Base-by-base conservation (phyloP, 352 stramenopile genomes). In the Thalassiosira pacifica region DNA sequence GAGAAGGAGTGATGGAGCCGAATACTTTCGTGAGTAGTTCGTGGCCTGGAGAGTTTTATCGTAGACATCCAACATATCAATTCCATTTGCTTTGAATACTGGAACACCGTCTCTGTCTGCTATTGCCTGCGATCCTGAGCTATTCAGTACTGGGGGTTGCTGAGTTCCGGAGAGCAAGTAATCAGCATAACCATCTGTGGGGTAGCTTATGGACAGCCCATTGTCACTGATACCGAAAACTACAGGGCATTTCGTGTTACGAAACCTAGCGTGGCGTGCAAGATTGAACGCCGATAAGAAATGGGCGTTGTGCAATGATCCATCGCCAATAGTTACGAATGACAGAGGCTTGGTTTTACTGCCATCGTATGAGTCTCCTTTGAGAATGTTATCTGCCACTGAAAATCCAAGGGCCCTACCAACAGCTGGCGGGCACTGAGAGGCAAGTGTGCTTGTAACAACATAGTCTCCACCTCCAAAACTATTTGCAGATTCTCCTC, bases 151-250 rank as follows among this genome's bases (percentile, higher is more conserved):
- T 67, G 55, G 64, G 11, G 59, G 42, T 59, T 26, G 65, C 34
- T 74, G 32, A 13, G 67, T 42, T n/a, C 65, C 67, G 9, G 68
- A 69, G 66, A 93, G 91, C 16, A 93, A 75, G 9, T 84, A 88
- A 64, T 91, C 79, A 4, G 88, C 66, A 72, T 94, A 96, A 10
- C 89, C 88, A 70, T 93, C 78, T 0, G 89, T 94, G 16, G 83
- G 61, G 61, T 96, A 93, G 24, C 75, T 92, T 55, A 96, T 96
- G 26, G 82, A 95, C 3, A 96, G 71, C 9, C 94, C 92, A 79
- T 96, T 96, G 76, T 96, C 92, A 52, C 84, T 90, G 18, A 96
- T 88, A 34, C 91, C 92, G 88, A 96, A 96, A 4, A 96, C 84
- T 5, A 93, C 80, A 0, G 93, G 93, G 70, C 91, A 96, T 72